Conservation (phyloP, 2,329 filamentous ascomycete species). For the Fusarium neocosmosporiellum region DNA sequence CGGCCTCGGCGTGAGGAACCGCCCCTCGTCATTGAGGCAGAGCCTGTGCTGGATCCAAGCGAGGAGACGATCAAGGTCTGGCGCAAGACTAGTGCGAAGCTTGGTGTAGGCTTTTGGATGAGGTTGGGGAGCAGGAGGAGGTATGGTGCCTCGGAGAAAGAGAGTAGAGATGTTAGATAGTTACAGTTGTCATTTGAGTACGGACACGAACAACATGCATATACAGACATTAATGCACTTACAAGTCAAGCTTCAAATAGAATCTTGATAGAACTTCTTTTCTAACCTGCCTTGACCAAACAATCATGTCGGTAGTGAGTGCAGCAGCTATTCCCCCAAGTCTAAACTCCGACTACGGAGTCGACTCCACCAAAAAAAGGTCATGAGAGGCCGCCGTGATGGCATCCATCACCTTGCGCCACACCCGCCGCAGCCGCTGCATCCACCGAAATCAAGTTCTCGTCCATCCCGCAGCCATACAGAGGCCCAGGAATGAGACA, state of each 20-base stretch:
- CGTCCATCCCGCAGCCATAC: slow-evolving; percentile 33
- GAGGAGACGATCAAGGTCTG: neutral
- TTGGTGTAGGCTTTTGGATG: neutral
- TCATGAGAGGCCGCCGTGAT: slow-evolving; percentile 17
- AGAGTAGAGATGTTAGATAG: neutral
- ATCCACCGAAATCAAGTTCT: slow-evolving; percentile 28
- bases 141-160: neutral
- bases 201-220: neutral
- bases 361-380: neutral
- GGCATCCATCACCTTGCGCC: slow-evolving; percentile 27
- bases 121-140: neutral
- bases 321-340: neutral
- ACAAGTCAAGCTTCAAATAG: neutral
- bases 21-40: neutral
- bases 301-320: neutral
- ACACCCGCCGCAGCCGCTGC: slow-evolving; percentile 31
- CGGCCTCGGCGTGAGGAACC: neutral
- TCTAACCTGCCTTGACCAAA: neutral
- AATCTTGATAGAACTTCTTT: neutral
- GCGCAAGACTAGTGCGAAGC: neutral
- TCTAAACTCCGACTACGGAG: neutral
- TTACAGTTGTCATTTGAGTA: neutral
- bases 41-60: neutral
- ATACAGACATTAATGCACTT: neutral
- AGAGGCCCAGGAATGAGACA: slow-evolving; percentile 40